These are phyloP conservation scores for Termitomyces sp. DNA, from an alignment of 768 basidiomycete species.

Conservation along the genomic window DNA sequence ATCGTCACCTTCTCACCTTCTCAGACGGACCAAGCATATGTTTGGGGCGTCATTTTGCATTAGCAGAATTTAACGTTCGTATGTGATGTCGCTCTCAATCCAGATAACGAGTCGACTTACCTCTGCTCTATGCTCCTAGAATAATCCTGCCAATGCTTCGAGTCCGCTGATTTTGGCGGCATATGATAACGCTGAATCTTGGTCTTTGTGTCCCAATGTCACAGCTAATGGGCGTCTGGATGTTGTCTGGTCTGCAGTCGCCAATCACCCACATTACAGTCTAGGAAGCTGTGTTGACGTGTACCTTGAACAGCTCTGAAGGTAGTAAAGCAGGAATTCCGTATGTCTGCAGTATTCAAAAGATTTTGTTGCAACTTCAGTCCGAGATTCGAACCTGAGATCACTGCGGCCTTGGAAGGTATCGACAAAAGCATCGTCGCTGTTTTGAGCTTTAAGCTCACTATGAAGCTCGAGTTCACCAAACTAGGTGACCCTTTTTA, in stretches of 20 bases:
- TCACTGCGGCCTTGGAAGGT: no score
- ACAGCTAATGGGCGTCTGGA: slow-evolving; percentile 1
- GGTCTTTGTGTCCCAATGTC: not conserved
- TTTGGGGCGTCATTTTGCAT: slow-evolving; percentile 43
- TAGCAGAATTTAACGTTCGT: no score
- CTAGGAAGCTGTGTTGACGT: not conserved
- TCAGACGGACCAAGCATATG: slow-evolving; percentile 48
- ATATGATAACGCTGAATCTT: not conserved
- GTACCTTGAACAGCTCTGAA: not conserved
- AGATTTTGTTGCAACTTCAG: no score
- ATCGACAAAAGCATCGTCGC: no score
- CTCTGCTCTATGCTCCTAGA: not conserved
- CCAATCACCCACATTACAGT: slow-evolving; percentile 1
- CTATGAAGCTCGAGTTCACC: no score
- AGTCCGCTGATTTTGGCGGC: not conserved
- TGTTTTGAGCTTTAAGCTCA: no score
- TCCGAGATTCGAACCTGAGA: no score
- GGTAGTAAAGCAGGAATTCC: not conserved
- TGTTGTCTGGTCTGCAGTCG: slow-evolving; percentile 2
- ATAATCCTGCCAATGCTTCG: slow-evolving; percentile 8
- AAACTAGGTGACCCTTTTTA: no score
- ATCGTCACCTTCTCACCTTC: slow-evolving; percentile 48
- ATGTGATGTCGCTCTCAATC: no score
- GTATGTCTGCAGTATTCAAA: not conserved
- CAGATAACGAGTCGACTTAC: not conserved